Evolutionary conservation across 441 rosid genomes (phyloP).

Genomic region (Hypseocharis bilobata): DNA sequence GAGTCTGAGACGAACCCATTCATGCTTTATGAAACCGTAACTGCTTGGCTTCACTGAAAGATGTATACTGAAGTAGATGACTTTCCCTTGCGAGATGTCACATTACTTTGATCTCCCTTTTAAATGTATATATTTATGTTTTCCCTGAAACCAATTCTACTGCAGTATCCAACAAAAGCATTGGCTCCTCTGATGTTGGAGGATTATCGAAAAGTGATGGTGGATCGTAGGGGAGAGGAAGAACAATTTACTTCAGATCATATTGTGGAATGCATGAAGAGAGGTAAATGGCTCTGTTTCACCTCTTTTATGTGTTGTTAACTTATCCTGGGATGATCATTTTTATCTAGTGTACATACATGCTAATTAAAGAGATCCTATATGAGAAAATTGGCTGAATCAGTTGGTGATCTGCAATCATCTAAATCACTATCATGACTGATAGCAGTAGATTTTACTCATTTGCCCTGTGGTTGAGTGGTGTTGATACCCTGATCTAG

Average conservation of each 20-base stretch:
- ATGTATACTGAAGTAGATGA: too few relatives aligned
- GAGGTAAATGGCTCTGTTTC: conserved; percentile 33
- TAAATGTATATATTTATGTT: conserved; percentile 7
- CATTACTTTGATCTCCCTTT: background rate
- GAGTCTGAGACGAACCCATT: too few relatives aligned
- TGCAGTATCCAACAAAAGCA: conserved; percentile 90
- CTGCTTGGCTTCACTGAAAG: too few relatives aligned
- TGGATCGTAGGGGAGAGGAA: conserved; percentile 86
- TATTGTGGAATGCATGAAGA: conserved; percentile 70
- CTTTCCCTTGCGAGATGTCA: too few relatives aligned
- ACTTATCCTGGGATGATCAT: background rate
- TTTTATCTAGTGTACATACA: background rate
- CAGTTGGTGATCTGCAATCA: background rate
- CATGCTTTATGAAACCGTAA: too few relatives aligned
- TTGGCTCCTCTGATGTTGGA: conserved; percentile 86
- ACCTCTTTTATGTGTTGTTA: background rate
- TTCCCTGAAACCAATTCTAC: conserved; percentile 7
- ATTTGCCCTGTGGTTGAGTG: background rate
- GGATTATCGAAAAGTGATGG: conserved; percentile 80
- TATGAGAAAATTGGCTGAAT: background rate
- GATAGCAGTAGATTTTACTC: too few relatives aligned
- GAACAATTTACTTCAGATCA: conserved; percentile 66
- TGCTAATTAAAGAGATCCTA: background rate
- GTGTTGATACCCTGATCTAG: background rate
- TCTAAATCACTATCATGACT: background rate